Percentiles rank a stretch among this genome's conserved stretches.
Conservation (phyloP, 1,284 basidiomycete species). For the Xerocomus cyaneibrunnescens region DNA sequence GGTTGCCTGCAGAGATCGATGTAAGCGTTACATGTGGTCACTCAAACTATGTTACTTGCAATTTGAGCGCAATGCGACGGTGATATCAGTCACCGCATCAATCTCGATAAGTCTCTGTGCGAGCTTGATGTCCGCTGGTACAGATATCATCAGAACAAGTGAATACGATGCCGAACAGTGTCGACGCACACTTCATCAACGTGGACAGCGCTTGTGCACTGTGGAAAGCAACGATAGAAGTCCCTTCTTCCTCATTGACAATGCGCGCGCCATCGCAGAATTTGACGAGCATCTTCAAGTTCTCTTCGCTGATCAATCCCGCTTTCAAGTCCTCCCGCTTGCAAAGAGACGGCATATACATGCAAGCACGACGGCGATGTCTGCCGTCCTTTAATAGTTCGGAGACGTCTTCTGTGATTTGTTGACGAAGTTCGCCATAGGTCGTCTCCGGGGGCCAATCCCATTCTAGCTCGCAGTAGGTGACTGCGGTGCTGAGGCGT, state of each 20-base stretch:
- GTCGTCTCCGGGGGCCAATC: slow-evolving; percentile 12
- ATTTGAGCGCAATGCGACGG: slow-evolving; percentile 14
- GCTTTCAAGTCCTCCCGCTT: slow-evolving; percentile 18
- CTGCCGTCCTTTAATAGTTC: slow-evolving; percentile 12
- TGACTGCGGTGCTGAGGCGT: slow-evolving; percentile 27
- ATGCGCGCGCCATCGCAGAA: slow-evolving; percentile 18
- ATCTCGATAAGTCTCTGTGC: slow-evolving; percentile 16
- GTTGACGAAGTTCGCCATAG: slow-evolving; percentile 3
- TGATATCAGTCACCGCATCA: slow-evolving; percentile 21
- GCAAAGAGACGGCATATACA: slow-evolving; percentile 32
- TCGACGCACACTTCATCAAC: slow-evolving; percentile 24
- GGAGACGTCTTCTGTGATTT: slow-evolving; percentile 18
- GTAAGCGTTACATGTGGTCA: background rate
- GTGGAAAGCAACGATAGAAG: slow-evolving; percentile 24
- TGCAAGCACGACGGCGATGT: slow-evolving; percentile 26
- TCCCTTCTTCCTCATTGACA: slow-evolving; percentile 17
- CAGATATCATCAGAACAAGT: background rate
- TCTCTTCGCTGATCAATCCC: slow-evolving; percentile 19
- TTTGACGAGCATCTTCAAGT: slow-evolving; percentile 21
- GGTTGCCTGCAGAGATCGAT: slow-evolving; percentile 11
- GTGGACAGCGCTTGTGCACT: slow-evolving; percentile 31
- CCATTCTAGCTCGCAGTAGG: slow-evolving; percentile 30
- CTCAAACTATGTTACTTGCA: slow-evolving; percentile 12
- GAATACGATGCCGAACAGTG: background rate
- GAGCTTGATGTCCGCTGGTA: slow-evolving; percentile 17